A percentile compares a stretch with the other conserved stretches of the same genome.
These are phyloP conservation scores for Recurvomyces mirabilis DNA, from an alignment of 495 filamentous ascomycete genomes.

Conservation along the genomic window DNA sequence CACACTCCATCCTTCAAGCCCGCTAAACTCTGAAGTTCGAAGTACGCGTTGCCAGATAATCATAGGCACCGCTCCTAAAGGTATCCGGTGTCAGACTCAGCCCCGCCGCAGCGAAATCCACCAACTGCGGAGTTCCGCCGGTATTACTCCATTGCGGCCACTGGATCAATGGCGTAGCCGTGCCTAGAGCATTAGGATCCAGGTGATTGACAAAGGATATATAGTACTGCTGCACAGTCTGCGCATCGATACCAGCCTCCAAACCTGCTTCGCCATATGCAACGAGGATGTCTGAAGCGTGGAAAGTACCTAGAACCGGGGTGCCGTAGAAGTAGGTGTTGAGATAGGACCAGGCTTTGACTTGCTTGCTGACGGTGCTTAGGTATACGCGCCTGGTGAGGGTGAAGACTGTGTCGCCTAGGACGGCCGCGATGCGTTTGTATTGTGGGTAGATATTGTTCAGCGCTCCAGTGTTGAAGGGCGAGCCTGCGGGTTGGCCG, in stretches of 20 bases:
- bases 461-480: conserved; percentile 50
- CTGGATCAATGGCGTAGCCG: conserved; percentile 7
- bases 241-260: conserved; percentile 6
- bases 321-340: conserved; percentile 55
- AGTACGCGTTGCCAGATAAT: conserved; percentile 2
- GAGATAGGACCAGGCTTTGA: conserved; percentile 59
- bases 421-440: conserved; percentile 65
- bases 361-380: conserved; percentile 11
- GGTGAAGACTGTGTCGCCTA: conserved; percentile 59
- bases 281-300: conserved; percentile 46
- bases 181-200: conserved; percentile 15
- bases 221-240: conserved; percentile 20
- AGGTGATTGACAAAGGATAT: conserved; percentile 20
- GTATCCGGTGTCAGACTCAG: background rate
- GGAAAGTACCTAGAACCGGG: conserved; percentile 61
- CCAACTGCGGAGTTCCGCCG: background rate
- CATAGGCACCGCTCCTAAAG: background rate
- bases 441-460: conserved; percentile 63
- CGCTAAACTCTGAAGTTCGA: no score
- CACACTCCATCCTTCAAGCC: no score
- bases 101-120: conserved; percentile 4
- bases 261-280: no score
- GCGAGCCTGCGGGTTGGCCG: conserved; percentile 42
- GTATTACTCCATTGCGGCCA: conserved; percentile 16
- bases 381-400: conserved; percentile 51